Evolutionary conservation across 306 rosid genomes (phyloP), one percentile per base, ranked within the genome.

Genomic region (Glycine latifolia): DNA sequence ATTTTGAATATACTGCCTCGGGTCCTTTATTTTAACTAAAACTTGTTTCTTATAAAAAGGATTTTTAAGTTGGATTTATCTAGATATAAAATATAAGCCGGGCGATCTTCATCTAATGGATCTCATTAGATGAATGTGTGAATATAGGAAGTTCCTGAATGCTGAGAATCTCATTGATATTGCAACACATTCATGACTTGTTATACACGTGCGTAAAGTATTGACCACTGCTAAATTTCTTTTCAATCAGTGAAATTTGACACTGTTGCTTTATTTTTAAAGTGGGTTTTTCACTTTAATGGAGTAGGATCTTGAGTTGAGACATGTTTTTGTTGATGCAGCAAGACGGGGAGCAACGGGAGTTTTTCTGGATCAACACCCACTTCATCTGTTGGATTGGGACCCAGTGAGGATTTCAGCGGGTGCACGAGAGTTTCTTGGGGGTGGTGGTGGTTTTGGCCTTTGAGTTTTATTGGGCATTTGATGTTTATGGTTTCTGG

Each of bases 401-500:
- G 87, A 39, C 87, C 98, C 3, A 87, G 89, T 46, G 87, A 86
- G 70, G 84, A 88, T 76, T 44, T 89, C 8, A 93, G 85, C 44
- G 86, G 92, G 26, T 80, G 89, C 89, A 59, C 33, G 54, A 81
- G n/a, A 49, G 49, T 55, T 50, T 71, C 63, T 8, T 75, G 56
- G 82, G 63, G 61, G 31, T 66, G 71, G 26, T 73, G 16, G 52
- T 82, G 94, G 95, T 73, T 88, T 73, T 92, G 90, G 92, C 81
- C 87, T 20, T 14, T 84, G 58, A 41, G 74, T 66, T 5, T 14
- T 37, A 68, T 71, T 33, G 73, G 61, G 77, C 75, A 87, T 68
- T 35, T 90, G 79, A 58, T 89, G 43, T 13, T 91, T 37, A 33
- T 75, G 53, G 39, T 74, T 79, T 71, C 83, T n/a, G 44, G 79